Conservation (phyloP, 768 basidiomycete genomes). For the Lactarius sanguifluus region DNA sequence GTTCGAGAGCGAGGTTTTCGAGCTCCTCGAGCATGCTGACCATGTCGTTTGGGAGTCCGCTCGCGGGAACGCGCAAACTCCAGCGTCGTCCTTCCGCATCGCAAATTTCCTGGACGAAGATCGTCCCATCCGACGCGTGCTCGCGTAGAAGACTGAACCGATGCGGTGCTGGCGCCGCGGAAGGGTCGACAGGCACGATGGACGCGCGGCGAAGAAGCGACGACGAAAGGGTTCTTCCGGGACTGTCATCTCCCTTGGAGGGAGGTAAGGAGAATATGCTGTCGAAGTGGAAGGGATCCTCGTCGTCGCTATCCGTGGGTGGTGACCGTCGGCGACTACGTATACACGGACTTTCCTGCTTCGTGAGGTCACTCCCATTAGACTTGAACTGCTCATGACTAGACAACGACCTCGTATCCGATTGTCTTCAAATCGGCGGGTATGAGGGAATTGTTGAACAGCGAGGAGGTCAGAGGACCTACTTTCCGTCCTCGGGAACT, state of each 20-base stretch:
- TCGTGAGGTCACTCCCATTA: neutral
- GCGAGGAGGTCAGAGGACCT: neutral
- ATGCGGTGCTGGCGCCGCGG: conserved; percentile 12
- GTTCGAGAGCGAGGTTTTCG: conserved; percentile 25
- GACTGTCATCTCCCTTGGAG: neutral
- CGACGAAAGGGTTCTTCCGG: conserved; percentile 1
- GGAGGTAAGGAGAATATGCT: conserved; percentile 10
- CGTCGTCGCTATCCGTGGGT: conserved; percentile 23
- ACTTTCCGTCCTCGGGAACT: conserved; percentile 4
- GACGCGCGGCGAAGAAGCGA: conserved; percentile 25
- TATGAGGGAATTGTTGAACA: neutral
- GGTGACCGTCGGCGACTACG: conserved; percentile 4
- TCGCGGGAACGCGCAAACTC: conserved; percentile 29
- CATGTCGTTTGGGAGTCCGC: conserved; percentile 28
- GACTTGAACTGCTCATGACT: conserved; percentile 9
- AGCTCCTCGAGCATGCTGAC: conserved; percentile 29
- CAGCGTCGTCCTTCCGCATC: conserved; percentile 28
- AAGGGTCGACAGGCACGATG: conserved; percentile 22
- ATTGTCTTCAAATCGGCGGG: neutral
- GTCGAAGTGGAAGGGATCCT: conserved; percentile 29
- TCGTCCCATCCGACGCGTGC: conserved; percentile 21
- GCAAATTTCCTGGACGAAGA: conserved; percentile 28
- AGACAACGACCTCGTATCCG: neutral
- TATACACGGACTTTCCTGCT: neutral
- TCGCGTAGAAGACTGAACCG: conserved; percentile 27